A percentile compares a stretch with the other conserved stretches of the same genome.
These are phyloP conservation scores for Dictyostelium citrinum DNA, from an alignment of 78 protist genomes.

Conservation along the genomic window DNA sequence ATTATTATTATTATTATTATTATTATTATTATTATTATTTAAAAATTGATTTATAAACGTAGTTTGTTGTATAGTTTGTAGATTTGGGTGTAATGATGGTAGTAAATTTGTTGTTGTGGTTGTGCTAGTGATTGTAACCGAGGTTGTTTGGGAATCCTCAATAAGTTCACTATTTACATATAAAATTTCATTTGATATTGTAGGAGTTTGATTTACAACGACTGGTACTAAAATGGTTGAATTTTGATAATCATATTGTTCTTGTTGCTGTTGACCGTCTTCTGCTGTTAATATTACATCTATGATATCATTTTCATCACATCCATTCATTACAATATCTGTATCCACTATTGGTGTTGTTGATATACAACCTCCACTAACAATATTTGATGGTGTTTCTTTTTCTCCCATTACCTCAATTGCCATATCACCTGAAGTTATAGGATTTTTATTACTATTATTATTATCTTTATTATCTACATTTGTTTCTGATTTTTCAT, in stretches of 20 bases:
- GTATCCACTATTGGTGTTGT: neutral
- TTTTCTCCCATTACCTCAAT: neutral
- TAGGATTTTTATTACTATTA: neutral
- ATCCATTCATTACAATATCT: neutral
- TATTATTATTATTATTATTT: neutral
- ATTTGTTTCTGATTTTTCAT: neutral
- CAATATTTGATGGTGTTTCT: neutral
- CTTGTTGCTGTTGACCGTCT: neutral
- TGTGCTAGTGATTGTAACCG: neutral
- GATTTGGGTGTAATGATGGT: neutral
- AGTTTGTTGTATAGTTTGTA: neutral
- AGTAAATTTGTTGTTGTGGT: neutral
- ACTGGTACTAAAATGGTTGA: neutral
- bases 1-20: too few relatives aligned
- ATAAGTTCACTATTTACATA: neutral
- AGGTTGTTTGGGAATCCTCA: neutral
- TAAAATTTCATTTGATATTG: slow-evolving; percentile 3
- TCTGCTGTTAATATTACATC: neutral
- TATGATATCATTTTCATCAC: neutral
- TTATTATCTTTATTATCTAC: neutral
- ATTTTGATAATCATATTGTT: neutral
- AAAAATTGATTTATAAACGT: neutral
- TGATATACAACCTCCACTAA: neutral
- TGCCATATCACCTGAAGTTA: neutral
- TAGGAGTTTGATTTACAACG: neutral